Evolutionary conservation across 2,329 filamentous ascomycete genomes (phyloP).

Genomic region (Ophiostoma perfectum): DNA sequence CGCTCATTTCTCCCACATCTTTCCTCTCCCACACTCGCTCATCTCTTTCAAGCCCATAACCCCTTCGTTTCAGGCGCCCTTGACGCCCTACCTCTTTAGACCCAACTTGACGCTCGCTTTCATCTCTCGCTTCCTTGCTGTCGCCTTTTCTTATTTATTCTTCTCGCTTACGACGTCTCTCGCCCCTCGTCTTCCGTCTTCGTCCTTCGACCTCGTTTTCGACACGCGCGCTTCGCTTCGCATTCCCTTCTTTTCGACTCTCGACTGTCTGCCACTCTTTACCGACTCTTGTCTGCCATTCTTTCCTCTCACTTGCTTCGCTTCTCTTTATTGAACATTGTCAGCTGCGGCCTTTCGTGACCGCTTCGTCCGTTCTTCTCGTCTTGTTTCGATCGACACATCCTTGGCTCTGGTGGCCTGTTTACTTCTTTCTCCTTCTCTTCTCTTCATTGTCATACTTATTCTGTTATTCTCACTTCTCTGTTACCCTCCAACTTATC

Average conservation of each 20-base stretch:
- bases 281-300: constrained; percentile 11
- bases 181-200: not conserved
- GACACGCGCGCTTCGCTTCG: not conserved
- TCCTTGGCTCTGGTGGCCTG: constrained; percentile 10
- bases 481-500: not conserved
- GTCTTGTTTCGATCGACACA: constrained; percentile 8
- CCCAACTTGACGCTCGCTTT: constrained; percentile 3
- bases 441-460: not conserved
- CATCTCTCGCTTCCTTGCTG: not conserved
- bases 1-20: not conserved
- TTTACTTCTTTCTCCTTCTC: not conserved
- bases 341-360: not conserved
- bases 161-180: not conserved
- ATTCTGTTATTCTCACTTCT: not conserved
- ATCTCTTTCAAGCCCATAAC: not conserved
- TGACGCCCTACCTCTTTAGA: constrained; percentile 7
- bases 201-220: not conserved
- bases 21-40: not conserved
- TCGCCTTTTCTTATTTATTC: constrained; percentile 1
- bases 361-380: not conserved
- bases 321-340: not conserved
- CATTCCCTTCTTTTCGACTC: not conserved
- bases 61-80: constrained; percentile 11
- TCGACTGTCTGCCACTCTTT: constrained; percentile 1
- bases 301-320: not conserved